Evolutionary conservation across 495 filamentous ascomycete genomes (phyloP), one percentile per base, ranked within the genome.

Genomic region (Penicillium psychrofluorescens): DNA sequence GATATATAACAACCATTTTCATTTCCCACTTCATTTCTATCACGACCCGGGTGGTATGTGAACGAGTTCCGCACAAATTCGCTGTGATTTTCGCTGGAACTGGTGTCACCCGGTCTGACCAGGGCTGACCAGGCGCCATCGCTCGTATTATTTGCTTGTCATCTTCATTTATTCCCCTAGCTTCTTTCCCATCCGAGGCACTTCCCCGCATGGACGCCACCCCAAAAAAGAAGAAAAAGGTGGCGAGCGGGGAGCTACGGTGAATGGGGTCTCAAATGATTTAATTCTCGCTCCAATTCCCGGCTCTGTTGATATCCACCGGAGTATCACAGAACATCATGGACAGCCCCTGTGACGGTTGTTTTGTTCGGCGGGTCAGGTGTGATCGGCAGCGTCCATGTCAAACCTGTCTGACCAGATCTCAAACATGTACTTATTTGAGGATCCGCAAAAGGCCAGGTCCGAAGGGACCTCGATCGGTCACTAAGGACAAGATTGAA

Each of bases 321-420:
- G 27, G 27, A 47, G 9, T 41, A 29, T 47, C 33, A 32, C 11
- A 38, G 7, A 39, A 6, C 32, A 37, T 33, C 13, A 47, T 47
- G 45, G 45, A 36, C 7, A 47, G 45, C 11, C 50, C 50, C 27
- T 53, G 50, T 29, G 50, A 53, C 38, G 38, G 46, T 12, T 53
- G 50, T 39, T 49, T 48, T 28, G 35, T 53, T 4, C 50, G 50
- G 6, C 41, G 50, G 12, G 50, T 53, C 8, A 53, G 40, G 32
- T 53, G 50, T 31, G 50, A 53, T 53, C 46, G 50, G n/a, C 42
- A 49, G 16, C 31, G 38, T 35, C 46, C 50, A 15, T 53, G 50
- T 36, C 36, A 44, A 31, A 35, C 46, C 9, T 53, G 50, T 36
- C 13, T 45, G 14, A 45, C 30, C 11, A 35, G 46, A 38, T 22